A percentile compares a stretch with the other conserved stretches of the same genome.
phyloP scores from a whole-genome alignment of 2,329 filamentous ascomycete species.

The Parascedosporium putredinis region DNA sequence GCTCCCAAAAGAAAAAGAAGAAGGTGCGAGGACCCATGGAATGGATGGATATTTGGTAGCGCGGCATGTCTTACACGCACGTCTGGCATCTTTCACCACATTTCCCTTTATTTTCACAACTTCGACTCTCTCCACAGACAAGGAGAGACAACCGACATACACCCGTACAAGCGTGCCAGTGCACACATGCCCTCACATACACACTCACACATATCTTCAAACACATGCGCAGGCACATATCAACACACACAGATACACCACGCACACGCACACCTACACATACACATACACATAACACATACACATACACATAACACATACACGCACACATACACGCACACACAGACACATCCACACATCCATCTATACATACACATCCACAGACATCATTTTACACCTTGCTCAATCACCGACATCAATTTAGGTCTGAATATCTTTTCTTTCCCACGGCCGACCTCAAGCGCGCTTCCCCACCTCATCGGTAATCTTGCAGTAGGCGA shows the following conservation, averaged over 20 bases:
- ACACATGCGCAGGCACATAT: no score
- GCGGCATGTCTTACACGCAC: constrained; percentile 7
- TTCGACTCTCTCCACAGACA: no score
- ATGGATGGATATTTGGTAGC: no score
- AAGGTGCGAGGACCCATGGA: not conserved
- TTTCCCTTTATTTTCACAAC: not conserved
- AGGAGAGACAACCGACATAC: no score
- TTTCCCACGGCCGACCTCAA: no score
- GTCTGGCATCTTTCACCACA: not conserved
- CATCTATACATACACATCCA: not conserved
- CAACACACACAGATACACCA: not conserved
- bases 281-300: not conserved
- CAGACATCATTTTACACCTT: not conserved
- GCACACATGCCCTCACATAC: no score
- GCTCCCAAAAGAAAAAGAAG: not conserved
- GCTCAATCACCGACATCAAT: no score
- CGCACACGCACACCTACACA: not conserved
- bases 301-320: not conserved
- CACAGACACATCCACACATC: not conserved
- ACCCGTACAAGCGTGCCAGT: no score
- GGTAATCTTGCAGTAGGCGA: no score
- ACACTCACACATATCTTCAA: no score
- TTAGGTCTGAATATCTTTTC: no score
- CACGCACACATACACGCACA: not conserved
- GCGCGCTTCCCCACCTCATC: no score